Evolutionary conservation across 495 filamentous ascomycete species (phyloP).

Genomic region (Podospora fimiseda): DNA sequence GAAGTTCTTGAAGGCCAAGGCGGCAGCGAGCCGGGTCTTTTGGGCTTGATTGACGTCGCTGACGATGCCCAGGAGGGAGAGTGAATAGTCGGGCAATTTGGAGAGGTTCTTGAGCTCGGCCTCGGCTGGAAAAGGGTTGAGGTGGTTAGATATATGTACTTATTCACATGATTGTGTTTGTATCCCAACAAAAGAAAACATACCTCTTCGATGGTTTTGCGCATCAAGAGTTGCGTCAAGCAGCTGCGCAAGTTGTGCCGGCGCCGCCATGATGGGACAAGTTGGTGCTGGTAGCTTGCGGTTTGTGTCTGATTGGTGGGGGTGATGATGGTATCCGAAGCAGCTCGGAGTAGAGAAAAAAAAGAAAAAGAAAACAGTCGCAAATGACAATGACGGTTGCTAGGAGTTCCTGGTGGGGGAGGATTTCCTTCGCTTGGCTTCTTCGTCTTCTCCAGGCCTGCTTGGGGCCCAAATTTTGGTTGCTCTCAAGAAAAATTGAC

Average conservation of each 20-base stretch:
- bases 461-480: background rate
- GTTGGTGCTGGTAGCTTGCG: background rate
- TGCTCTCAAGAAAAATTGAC: background rate
- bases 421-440: constrained; percentile 3
- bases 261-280: constrained; percentile 60
- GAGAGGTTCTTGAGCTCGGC: constrained; percentile 65
- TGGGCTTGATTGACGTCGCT: constrained; percentile 59
- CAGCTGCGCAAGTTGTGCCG: constrained; percentile 67
- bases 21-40: constrained; percentile 81
- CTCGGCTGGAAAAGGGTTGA: constrained; percentile 59
- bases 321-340: constrained; percentile 1
- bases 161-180: background rate
- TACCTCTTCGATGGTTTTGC: constrained; percentile 80
- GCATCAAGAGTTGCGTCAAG: constrained; percentile 85
- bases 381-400: constrained; percentile 15
- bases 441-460: background rate
- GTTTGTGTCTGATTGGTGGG: constrained; percentile 3
- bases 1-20: constrained; percentile 97
- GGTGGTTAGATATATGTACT: background rate
- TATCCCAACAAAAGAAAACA: constrained; percentile 17
- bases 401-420: constrained; percentile 12
- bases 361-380: constrained; percentile 17
- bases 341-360: background rate
- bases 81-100: constrained; percentile 75
- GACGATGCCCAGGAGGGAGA: constrained; percentile 81